Conservation (phyloP, 345 rosid genomes). For the Lagerstroemia speciosa region DNA sequence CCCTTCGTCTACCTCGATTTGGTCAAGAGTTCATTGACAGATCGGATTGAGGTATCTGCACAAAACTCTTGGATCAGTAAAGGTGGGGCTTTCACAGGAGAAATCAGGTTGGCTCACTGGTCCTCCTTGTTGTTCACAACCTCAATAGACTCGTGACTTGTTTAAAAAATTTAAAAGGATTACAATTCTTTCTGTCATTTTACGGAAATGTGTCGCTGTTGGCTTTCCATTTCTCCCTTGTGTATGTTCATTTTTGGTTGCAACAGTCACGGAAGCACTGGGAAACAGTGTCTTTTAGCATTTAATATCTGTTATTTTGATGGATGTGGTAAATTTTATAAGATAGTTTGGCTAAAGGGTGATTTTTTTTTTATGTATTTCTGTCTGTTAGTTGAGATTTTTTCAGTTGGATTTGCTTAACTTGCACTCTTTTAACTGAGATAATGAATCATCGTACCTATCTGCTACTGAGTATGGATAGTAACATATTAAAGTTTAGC, state of each 20-base stretch:
- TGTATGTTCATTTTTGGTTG: background rate
- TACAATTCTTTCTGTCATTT: background rate
- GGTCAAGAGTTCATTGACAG: slow-evolving; percentile 58
- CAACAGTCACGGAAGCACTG: background rate
- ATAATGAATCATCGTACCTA: background rate
- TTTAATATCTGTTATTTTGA: too few relatives aligned
- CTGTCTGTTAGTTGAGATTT: background rate
- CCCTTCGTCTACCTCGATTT: slow-evolving; percentile 86
- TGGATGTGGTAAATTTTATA: too few relatives aligned
- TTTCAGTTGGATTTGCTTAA: background rate
- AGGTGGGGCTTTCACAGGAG: slow-evolving; percentile 99
- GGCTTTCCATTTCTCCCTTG: background rate
- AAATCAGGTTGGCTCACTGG: slow-evolving; percentile 63
- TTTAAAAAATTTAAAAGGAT: background rate
- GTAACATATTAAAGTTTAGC: background rate
- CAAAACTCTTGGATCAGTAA: slow-evolving; percentile 96
- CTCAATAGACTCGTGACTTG: background rate
- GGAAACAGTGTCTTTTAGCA: background rate
- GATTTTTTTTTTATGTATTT: background rate
- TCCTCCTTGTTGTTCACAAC: background rate
- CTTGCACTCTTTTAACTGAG: background rate
- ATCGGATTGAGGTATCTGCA: slow-evolving; percentile 72
- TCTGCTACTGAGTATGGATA: background rate
- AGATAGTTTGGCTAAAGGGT: background rate
- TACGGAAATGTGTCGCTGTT: background rate